phyloP scores from a whole-genome alignment of 1,139 yeast species.

The Hansenula lynferdii region DNA sequence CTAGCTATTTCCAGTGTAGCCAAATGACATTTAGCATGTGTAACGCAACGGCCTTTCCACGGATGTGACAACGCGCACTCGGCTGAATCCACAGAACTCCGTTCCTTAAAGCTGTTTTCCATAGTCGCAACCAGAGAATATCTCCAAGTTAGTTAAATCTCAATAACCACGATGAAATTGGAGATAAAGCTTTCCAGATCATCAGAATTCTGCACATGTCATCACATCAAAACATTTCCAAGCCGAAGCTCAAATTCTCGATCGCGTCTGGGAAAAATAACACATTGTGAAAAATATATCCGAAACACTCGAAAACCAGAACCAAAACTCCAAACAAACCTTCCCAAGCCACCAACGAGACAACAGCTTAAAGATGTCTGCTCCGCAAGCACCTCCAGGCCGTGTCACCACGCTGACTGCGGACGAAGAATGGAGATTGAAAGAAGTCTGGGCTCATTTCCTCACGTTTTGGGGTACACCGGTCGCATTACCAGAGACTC shows the following conservation, averaged over 20 bases:
- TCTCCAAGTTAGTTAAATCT: too few species aligned
- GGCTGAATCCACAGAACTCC: too few species aligned
- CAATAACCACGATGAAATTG: too few species aligned
- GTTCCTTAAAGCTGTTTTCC: too few species aligned
- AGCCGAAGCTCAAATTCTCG: background rate
- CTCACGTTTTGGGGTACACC: conserved; percentile 58
- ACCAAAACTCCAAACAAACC: background rate
- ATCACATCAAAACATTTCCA: background rate
- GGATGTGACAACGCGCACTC: too few species aligned
- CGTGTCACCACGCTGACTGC: conserved; percentile 54
- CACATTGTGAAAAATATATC: background rate
- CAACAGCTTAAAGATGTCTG: conserved; percentile 10
- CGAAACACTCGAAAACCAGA: background rate
- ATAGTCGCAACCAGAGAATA: too few species aligned
- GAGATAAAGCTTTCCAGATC: too few species aligned
- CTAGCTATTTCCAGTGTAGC: too few species aligned
- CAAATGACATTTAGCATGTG: too few species aligned
- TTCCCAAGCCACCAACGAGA: too few species aligned
- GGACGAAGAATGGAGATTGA: conserved; percentile 62
- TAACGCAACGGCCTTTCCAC: too few species aligned
- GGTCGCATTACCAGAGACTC: conserved; percentile 31
- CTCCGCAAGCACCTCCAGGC: conserved; percentile 33
- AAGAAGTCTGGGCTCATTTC: conserved; percentile 71
- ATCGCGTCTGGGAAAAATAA: background rate
- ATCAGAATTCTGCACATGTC: too few species aligned